Percentiles rank a stretch among this genome's conserved stretches.
phyloP scores from a whole-genome alignment of 495 filamentous ascomycete species.

The Cetradonia linearis region DNA sequence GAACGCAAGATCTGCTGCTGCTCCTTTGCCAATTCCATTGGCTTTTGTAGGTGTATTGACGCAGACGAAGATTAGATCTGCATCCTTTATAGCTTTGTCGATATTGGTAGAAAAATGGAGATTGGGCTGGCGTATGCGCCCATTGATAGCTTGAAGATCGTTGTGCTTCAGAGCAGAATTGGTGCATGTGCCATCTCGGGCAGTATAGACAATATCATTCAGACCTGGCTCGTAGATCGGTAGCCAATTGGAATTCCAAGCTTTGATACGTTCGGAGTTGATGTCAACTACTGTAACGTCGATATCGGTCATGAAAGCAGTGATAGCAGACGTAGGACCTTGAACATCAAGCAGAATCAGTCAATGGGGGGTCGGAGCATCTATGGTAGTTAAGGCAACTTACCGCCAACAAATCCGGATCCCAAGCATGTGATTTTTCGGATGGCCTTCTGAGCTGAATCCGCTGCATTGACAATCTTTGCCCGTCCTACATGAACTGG shows the following conservation, averaged over 20 bases:
- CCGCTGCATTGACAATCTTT: background rate
- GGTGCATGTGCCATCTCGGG: slow-evolving; percentile 44
- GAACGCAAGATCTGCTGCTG: slow-evolving; percentile 60
- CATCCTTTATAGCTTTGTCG: slow-evolving; percentile 47
- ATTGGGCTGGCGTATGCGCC: slow-evolving; percentile 33
- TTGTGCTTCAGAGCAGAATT: slow-evolving; percentile 4
- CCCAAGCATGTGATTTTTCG: slow-evolving; percentile 17
- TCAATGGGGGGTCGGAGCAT: background rate
- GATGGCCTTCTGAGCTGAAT: slow-evolving; percentile 10
- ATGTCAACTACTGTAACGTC: slow-evolving; percentile 55
- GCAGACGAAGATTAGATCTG: slow-evolving; percentile 67
- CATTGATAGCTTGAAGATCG: background rate
- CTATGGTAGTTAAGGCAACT: background rate
- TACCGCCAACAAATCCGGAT: slow-evolving; percentile 21
- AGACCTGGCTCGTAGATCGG: slow-evolving; percentile 73
- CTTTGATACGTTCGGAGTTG: slow-evolving; percentile 50
- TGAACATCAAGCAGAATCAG: background rate
- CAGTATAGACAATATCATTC: slow-evolving; percentile 51
- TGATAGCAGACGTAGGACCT: slow-evolving; percentile 20
- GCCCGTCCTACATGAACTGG: background rate
- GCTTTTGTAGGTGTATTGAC: slow-evolving; percentile 78
- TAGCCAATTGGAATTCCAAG: slow-evolving; percentile 63
- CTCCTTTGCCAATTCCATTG: slow-evolving; percentile 57
- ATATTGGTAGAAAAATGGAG: slow-evolving; percentile 64
- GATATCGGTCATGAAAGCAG: slow-evolving; percentile 19